Evolutionary conservation across 2,329 filamentous ascomycete species (phyloP), one percentile per base, ranked within the genome.

Genomic region (Alternaria novae-zelandiae): DNA sequence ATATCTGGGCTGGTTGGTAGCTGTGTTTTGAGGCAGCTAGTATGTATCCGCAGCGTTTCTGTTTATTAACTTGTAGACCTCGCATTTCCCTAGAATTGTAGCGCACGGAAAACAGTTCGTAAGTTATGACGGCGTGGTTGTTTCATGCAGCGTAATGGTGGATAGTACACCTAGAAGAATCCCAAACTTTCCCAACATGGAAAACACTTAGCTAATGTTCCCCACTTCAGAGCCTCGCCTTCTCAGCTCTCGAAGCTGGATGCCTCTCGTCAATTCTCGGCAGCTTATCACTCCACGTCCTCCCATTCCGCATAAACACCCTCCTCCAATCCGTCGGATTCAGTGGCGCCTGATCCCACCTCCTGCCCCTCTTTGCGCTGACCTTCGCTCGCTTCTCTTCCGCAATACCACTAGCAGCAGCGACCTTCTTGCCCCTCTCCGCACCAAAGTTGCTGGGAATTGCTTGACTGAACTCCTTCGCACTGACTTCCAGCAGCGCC

Each of bases 381-480:
- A 66, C 64, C 13, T 59, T 64, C 11, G 61, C 64, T 15, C 61
- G 54, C 56, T 63, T 68, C 2, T 54, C 54, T 8, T 60, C 56
- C 6, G 61, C 59, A 54, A 69, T 70, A 0, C 64, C 64, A 61
- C 68, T 69, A 20, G 64, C 68, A 46, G 59, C 56, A 7, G 66
- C 68, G 3, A 70, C 65, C 9, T 55, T 62, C 26, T 15, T 51
- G 0, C 66, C 68, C 6, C 66, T 56, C 43, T 67, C 66, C 7
- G 54, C 57, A 26, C 68, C 68, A 46, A 70, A 69, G n/a, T 69
- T 69, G 15, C 58, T 70, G 2, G 64, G 66, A 12, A 69, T 61
- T 1, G 66, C 66, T 28, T 69, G 66, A 43, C 59, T 69, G 6
- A 70, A 70, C 30, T 69, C 68, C n/a, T 65, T 70, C 13, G 68